phyloP scores from a whole-genome alignment of 148 eudicot species.

The Amaranthus hypochondriacus region DNA sequence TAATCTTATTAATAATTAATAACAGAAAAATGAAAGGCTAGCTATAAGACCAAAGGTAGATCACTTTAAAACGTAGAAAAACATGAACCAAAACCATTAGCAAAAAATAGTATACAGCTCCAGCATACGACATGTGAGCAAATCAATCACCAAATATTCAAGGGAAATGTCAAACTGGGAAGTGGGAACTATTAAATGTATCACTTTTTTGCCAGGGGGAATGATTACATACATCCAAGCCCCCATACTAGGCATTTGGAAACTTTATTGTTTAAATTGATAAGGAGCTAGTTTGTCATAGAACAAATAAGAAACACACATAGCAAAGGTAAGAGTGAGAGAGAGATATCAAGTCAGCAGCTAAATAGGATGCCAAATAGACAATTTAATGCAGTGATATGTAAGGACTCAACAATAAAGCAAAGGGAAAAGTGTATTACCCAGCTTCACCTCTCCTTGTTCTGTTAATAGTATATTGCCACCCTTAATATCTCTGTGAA shows the following conservation, averaged over 20 bases:
- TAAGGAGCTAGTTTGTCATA: background rate
- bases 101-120: background rate
- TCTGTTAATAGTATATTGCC: constrained; percentile 96
- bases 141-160: background rate
- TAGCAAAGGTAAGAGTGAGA: background rate
- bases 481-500: constrained; percentile 97
- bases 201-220: background rate
- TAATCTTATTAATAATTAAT: no score
- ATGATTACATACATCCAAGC: background rate
- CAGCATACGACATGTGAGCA: background rate
- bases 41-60: background rate
- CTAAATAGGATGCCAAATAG: background rate
- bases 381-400: background rate
- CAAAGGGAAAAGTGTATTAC: constrained; percentile 37
- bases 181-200: background rate
- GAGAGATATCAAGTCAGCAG: background rate
- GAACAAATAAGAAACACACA: background rate
- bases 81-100: background rate
- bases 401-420: background rate
- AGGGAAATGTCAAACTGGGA: background rate
- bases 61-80: background rate
- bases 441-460: constrained; percentile 98
- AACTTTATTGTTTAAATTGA: background rate
- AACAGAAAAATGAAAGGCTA: background rate
- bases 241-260: background rate